phyloP scores from a whole-genome alignment of 2,329 filamentous ascomycete genomes.

The Talaromyces sp. region DNA sequence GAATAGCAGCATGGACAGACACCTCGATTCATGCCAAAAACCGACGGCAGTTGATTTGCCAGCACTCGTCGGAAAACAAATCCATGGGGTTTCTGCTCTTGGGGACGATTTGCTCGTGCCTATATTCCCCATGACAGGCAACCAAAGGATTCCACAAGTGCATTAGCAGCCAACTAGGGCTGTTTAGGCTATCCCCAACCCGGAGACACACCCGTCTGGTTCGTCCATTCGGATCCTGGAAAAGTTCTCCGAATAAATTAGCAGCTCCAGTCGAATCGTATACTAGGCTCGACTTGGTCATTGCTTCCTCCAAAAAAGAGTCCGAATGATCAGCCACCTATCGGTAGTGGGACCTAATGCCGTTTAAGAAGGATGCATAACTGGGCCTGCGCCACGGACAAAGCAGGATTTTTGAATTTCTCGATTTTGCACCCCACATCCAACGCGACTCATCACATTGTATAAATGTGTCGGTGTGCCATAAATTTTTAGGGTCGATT shows the following conservation, averaged over 20 bases:
- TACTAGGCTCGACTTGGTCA: neutral
- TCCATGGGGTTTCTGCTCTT: neutral
- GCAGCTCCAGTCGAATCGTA: neutral
- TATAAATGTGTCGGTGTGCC: neutral
- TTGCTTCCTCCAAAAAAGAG: neutral
- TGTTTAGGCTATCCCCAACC: neutral
- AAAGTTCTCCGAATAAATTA: neutral
- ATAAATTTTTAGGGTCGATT: neutral
- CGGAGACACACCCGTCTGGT: neutral
- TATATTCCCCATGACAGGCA: too few relatives aligned
- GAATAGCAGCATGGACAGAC: neutral
- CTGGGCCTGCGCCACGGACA: neutral
- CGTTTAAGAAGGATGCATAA: neutral
- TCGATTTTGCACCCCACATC: neutral
- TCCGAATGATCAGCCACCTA: neutral
- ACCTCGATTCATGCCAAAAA: neutral
- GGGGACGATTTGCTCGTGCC: neutral
- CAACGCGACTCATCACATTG: neutral
- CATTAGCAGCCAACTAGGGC: neutral
- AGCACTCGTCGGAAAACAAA: neutral
- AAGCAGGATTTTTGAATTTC: neutral
- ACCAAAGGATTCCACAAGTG: too few relatives aligned
- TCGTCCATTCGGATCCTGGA: neutral
- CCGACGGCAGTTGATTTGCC: neutral
- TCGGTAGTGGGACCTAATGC: neutral